Base-by-base conservation (phyloP, 1,139 yeast genomes). In the Zhuliangozyma blackwelliae region DNA sequence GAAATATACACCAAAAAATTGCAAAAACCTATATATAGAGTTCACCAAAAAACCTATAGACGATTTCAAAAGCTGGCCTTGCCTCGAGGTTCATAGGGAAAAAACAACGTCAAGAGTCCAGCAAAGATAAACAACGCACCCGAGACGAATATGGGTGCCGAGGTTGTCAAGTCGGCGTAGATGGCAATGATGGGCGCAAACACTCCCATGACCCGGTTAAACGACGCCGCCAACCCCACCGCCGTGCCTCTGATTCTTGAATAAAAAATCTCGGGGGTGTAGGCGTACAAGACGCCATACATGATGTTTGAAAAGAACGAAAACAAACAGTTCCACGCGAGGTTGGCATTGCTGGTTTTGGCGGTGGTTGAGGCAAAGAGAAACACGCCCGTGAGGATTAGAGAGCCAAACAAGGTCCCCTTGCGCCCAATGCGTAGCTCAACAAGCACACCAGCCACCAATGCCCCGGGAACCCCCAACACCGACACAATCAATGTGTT, bases 101-200 rank as follows among this genome's bases (percentile, higher is more conserved):
- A 66, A 38, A 63, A 55, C 11, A 63, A 37, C 8, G 59, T 59
- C 42, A 68, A 46, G 1, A 63, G 40, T 0, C 70, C 73, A 2
- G 71, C 54, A 20, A 56, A 42, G 23, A 68, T 40, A 39, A 68
- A 68, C 26, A 68, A 51, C 0, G 73, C 71, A 1, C 74, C 74
- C 35, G 69, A 60, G 3, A 67, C 72, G 45, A 54, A 68, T 22
- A 68, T 67, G 1, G 74, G 74, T 2, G 69, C 73, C 7, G 70
- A 55, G 3, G 72, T 66, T 10, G 62, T 54, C 43, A 68, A 59
- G 43, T 68, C 63, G 2, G 73, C 74, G 41, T 50, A 67, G 25
- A 67, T 68, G 23, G 70, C 73, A 43, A 68, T 66, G 30, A 68
- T 62, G 22, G 74, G 74, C 7, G 72, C 68, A 50, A 68, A 68